These are phyloP conservation scores for Aspergillus costaricaensis DNA, from an alignment of 2,329 filamentous ascomycete genomes.

Conservation along the genomic window DNA sequence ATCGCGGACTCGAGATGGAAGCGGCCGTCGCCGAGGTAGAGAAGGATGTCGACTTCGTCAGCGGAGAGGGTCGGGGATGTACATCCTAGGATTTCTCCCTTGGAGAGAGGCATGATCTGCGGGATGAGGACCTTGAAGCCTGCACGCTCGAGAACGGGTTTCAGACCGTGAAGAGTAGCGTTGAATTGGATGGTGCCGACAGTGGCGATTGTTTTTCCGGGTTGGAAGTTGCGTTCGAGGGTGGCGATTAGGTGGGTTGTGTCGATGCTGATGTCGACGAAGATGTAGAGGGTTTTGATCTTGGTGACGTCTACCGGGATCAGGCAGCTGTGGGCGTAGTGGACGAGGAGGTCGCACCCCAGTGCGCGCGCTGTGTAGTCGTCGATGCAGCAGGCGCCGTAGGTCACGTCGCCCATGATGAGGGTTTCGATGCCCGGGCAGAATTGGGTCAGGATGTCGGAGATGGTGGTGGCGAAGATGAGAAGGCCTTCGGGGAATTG, in stretches of 20 bases:
- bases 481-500: conserved; percentile 96
- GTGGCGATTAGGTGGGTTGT: conserved; percentile 82
- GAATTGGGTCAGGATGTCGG: conserved; percentile 92
- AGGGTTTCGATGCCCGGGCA: conserved; percentile 88
- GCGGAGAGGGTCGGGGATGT: conserved; percentile 75
- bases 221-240: conserved; percentile 81
- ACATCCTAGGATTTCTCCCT: conserved; percentile 96
- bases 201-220: conserved; percentile 83
- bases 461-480: conserved; percentile 94
- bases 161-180: conserved; percentile 86
- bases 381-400: conserved; percentile 97
- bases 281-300: conserved; percentile 96
- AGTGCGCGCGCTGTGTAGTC: conserved; percentile 95
- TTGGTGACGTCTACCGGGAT: conserved; percentile 95
- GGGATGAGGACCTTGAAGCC: conserved; percentile 86
- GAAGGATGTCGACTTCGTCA: conserved; percentile 69
- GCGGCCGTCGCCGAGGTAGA: conserved; percentile 88
- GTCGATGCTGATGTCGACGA: conserved; percentile 97
- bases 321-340: conserved; percentile 95
- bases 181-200: conserved; percentile 99
- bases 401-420: conserved; percentile 99
- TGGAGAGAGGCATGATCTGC: conserved; percentile 88
- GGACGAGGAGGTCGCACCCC: conserved; percentile 89
- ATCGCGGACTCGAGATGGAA: conserved; percentile 98
- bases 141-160: conserved; percentile 73